Conservation (phyloP, 495 filamentous ascomycete genomes). For the Tuber umbilicatum region DNA sequence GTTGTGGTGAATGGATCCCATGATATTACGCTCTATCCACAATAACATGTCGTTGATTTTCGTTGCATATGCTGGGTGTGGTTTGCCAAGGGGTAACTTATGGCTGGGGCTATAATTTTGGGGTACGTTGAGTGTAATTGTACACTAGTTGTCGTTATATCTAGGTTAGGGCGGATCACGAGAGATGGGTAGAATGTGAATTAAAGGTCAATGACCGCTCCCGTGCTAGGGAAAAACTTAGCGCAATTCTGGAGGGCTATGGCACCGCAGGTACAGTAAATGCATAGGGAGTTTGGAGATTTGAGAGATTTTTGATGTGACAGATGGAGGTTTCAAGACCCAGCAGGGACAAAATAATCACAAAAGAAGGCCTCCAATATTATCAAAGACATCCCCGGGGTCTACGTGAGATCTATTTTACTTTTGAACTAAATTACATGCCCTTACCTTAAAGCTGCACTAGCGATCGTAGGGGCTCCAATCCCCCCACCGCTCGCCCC, state of each 20-base stretch:
- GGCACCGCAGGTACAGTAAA: no score
- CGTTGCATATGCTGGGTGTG: background rate
- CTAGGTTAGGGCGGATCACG: background rate
- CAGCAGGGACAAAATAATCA: background rate
- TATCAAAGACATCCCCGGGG: background rate
- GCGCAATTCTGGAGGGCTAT: background rate
- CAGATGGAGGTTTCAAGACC: background rate
- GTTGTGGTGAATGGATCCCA: background rate
- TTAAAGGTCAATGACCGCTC: background rate
- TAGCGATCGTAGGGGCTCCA: constrained; percentile 16
- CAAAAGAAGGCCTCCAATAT: background rate
- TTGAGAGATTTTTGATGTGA: background rate
- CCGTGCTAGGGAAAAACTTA: background rate
- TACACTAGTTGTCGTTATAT: background rate
- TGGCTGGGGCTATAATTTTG: background rate
- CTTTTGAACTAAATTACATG: background rate
- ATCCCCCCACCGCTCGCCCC: constrained; percentile 9
- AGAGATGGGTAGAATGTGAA: background rate
- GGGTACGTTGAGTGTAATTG: background rate
- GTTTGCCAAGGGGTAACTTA: background rate
- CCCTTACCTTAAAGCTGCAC: constrained; percentile 15
- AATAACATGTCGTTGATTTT: background rate
- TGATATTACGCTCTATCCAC: no score
- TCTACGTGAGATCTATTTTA: background rate
- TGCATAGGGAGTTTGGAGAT: background rate